Conservation (phyloP, 2,329 filamentous ascomycete genomes). For the Ophiostoma sp. region DNA sequence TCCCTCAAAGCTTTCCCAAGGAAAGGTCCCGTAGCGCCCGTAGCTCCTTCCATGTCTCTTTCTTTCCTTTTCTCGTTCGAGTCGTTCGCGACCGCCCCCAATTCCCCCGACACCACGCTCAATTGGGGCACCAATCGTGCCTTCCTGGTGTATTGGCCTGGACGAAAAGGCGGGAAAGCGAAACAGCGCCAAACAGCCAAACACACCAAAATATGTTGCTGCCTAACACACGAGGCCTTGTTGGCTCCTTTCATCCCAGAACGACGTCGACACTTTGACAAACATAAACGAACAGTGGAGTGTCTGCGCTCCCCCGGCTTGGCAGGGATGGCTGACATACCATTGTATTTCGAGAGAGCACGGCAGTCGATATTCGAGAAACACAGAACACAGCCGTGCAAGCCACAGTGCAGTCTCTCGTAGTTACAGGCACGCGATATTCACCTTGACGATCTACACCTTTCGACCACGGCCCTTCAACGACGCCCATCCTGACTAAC, state of each 20-base stretch:
- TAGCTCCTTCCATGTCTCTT: slow-evolving; percentile 6
- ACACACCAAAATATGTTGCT: slow-evolving; percentile 14
- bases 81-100: background rate
- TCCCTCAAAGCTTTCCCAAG: background rate
- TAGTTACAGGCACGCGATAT: background rate
- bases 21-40: background rate
- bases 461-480: no score
- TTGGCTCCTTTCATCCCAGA: background rate
- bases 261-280: background rate
- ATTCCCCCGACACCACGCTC: slow-evolving; percentile 2
- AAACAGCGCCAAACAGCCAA: background rate
- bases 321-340: background rate
- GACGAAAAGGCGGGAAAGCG: background rate
- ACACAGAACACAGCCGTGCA: background rate
- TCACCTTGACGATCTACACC: background rate
- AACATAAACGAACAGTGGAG: background rate
- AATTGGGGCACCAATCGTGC: slow-evolving; percentile 1
- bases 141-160: background rate
- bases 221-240: slow-evolving; percentile 18
- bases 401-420: background rate
- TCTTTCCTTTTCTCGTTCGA: background rate
- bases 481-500: no score
- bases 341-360: background rate
- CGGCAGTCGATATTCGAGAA: background rate
- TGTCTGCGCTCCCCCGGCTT: background rate